These are phyloP conservation scores for Raffaelea ambrosiae DNA, from an alignment of 2,329 filamentous ascomycete genomes.

Conservation along the genomic window DNA sequence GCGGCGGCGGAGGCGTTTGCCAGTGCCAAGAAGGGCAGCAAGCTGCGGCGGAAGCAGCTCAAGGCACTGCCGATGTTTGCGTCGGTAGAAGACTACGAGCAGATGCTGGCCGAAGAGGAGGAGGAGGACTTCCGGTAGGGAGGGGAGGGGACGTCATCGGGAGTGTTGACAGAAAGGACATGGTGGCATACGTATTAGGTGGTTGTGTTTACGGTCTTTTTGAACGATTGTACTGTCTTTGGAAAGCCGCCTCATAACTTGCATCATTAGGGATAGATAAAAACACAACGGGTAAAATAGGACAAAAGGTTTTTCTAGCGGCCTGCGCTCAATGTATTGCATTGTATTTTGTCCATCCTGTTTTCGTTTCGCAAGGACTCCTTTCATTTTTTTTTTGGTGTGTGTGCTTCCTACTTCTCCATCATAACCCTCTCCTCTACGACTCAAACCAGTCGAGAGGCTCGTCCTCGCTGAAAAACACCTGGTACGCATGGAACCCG, in stretches of 20 bases:
- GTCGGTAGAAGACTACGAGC: conserved; percentile 86
- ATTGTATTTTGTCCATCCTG: too few species aligned
- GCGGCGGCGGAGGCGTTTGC: neutral
- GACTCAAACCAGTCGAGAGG: conserved; percentile 47
- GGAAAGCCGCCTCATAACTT: too few species aligned
- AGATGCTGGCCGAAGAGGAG: conserved; percentile 66
- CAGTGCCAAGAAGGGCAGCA: conserved; percentile 31
- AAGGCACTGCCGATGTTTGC: conserved; percentile 90
- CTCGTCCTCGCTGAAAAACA: conserved; percentile 38
- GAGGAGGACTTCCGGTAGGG: conserved; percentile 26
- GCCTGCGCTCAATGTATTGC: too few species aligned
- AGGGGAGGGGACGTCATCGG: too few species aligned
- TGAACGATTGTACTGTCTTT: too few species aligned
- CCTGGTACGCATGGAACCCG: conserved; percentile 34
- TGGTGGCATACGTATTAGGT: too few species aligned
- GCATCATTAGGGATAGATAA: too few species aligned
- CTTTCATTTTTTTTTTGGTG: too few species aligned
- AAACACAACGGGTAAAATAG: too few species aligned
- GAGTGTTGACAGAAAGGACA: neutral
- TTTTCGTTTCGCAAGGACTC: too few species aligned
- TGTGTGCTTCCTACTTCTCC: neutral
- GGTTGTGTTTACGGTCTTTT: too few species aligned
- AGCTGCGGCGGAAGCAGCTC: conserved; percentile 67
- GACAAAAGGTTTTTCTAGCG: too few species aligned
- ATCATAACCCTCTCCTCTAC: conserved; percentile 12